These are phyloP conservation scores for Salix caprea DNA, from an alignment of 345 rosid species.

Conservation along the genomic window DNA sequence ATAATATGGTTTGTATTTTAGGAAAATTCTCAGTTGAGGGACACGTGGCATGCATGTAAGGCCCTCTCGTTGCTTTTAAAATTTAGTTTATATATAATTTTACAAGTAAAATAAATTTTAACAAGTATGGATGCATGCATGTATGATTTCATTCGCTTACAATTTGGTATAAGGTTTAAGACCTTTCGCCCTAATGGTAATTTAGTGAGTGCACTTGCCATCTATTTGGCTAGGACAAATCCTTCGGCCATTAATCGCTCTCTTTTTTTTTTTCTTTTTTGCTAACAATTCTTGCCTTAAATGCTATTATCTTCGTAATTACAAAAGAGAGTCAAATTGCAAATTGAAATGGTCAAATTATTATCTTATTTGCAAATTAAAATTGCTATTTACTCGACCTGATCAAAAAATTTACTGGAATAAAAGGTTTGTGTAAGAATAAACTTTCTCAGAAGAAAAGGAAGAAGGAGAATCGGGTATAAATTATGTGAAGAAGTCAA, in stretches of 20 bases:
- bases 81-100: neutral
- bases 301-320: conserved; percentile 4
- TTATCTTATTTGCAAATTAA: too few species aligned
- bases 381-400: neutral
- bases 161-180: neutral
- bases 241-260: neutral
- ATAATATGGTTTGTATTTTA: conserved; percentile 4
- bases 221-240: neutral
- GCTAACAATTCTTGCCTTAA: neutral
- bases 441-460: neutral
- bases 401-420: too few species aligned
- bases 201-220: conserved; percentile 1
- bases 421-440: neutral
- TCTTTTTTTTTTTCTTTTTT: neutral
- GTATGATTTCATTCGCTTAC: neutral
- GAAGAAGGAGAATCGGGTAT: too few species aligned
- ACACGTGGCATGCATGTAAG: conserved; percentile 4
- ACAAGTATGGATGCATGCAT: neutral
- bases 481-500: too few species aligned
- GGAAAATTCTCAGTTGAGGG: neutral
- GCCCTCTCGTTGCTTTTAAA: neutral
- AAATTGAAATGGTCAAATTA: neutral
- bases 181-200: neutral
- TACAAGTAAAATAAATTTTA: neutral
- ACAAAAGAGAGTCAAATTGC: conserved; percentile 4